A percentile compares a stretch with the other conserved stretches of the same genome.
phyloP scores from a whole-genome alignment of 2,329 filamentous ascomycete species.

The Colletotrichum sp. region DNA sequence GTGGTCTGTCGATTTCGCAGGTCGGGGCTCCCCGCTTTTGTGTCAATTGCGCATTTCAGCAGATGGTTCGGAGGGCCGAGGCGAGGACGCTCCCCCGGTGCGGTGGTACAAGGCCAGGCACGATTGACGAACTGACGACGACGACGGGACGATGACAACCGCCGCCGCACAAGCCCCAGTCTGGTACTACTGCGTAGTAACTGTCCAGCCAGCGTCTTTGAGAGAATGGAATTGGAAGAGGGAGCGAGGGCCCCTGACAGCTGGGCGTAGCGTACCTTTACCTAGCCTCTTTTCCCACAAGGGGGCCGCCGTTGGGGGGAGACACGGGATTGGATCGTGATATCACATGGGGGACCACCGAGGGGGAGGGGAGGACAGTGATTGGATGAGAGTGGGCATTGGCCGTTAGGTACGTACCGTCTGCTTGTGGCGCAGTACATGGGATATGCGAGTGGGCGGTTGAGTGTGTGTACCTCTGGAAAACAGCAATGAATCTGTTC shows the following conservation, averaged over 20 bases:
- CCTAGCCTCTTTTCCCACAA: neutral
- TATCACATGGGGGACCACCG: neutral
- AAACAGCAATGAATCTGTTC: neutral
- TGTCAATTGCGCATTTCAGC: neutral
- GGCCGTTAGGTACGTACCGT: neutral
- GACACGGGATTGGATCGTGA: neutral
- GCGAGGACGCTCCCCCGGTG: neutral
- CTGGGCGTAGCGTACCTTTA: neutral
- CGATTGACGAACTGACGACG: neutral
- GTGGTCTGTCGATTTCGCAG: neutral
- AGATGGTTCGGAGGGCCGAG: neutral
- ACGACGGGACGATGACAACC: neutral
- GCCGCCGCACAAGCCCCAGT: neutral
- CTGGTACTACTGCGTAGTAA: too few relatives aligned
- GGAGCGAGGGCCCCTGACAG: neutral
- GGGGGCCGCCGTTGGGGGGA: neutral
- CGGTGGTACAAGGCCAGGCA: neutral
- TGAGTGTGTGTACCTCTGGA: neutral
- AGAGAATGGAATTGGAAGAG: neutral
- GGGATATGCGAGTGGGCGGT: neutral
- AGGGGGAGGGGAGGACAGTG: neutral
- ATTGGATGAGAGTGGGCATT: constrained; percentile 12
- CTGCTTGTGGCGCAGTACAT: neutral
- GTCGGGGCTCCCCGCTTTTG: neutral
- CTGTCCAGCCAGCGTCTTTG: neutral